A percentile compares a stretch with the other conserved stretches of the same genome.
Conservation (phyloP, 306 rosid genomes). For the Glycine soja region DNA sequence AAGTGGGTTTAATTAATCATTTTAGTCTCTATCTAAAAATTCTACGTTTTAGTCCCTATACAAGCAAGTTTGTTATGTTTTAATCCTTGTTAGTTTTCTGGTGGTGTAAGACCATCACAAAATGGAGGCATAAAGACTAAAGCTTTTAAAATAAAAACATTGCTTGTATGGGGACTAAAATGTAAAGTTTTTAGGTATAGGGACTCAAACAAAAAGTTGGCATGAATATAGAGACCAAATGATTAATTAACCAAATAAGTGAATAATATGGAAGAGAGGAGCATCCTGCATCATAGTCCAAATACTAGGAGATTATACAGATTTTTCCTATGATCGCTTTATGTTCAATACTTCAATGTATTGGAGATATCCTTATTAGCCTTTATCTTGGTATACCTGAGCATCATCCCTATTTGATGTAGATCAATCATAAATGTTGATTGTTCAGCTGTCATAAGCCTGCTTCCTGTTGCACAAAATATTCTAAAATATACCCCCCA, state of each 20-base stretch:
- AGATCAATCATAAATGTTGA: constrained; percentile 96
- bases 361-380: constrained; percentile 24
- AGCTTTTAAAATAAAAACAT: not conserved
- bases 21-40: not conserved
- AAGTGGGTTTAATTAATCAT: not conserved
- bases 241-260: not conserved
- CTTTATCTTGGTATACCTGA: constrained; percentile 66
- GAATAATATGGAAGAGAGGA: constrained; percentile 16
- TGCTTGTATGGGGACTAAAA: not conserved
- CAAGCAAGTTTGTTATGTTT: not conserved
- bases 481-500: constrained; percentile 61
- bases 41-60: not conserved
- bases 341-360: constrained; percentile 26
- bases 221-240: not conserved
- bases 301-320: constrained; percentile 36
- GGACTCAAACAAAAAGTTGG: not conserved
- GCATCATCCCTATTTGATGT: constrained; percentile 97
- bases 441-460: constrained; percentile 88
- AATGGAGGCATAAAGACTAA: not conserved
- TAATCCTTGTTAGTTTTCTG: not conserved
- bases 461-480: constrained; percentile 94
- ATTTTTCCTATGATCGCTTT: constrained; percentile 7
- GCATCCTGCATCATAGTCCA: constrained; percentile 29
- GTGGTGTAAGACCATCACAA: not conserved
- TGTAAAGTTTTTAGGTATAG: not conserved